These are phyloP conservation scores for Nemania sp. DNA, from an alignment of 2,329 filamentous ascomycete genomes.

Conservation along the genomic window DNA sequence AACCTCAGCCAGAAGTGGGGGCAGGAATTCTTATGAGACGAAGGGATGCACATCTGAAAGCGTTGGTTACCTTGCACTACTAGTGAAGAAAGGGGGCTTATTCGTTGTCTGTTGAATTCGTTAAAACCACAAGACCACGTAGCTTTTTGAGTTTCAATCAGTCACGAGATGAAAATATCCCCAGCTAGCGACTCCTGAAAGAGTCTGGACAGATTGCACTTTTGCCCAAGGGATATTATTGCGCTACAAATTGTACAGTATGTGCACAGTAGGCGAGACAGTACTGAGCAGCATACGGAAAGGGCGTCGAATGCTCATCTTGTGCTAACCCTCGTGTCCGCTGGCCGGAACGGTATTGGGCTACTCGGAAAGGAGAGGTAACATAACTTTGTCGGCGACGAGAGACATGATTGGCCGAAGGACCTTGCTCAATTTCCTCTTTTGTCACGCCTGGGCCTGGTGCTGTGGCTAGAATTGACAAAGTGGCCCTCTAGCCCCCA, in stretches of 20 bases:
- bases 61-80: not conserved
- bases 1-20: not conserved
- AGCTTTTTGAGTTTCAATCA: no score
- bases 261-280: not conserved
- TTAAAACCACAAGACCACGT: not conserved
- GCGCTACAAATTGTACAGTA: not conserved
- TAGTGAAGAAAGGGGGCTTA: not conserved
- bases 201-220: conserved; percentile 17
- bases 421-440: conserved; percentile 24
- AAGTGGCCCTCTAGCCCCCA: not conserved
- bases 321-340: conserved; percentile 17
- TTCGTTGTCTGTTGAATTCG: not conserved
- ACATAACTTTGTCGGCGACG: not conserved
- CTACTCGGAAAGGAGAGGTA: not conserved
- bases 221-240: not conserved
- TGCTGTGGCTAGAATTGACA: conserved; percentile 19
- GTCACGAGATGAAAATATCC: not conserved
- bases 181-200: not conserved
- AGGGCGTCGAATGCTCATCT: conserved; percentile 10
- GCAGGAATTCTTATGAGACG: not conserved
- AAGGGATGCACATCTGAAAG: not conserved
- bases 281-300: conserved; percentile 5
- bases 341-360: conserved; percentile 15
- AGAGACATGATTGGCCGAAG: conserved; percentile 18
- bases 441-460: conserved; percentile 9